These are phyloP conservation scores for Cyclanthera cordifolia DNA, from an alignment of 306 rosid genomes.

Conservation along the genomic window DNA sequence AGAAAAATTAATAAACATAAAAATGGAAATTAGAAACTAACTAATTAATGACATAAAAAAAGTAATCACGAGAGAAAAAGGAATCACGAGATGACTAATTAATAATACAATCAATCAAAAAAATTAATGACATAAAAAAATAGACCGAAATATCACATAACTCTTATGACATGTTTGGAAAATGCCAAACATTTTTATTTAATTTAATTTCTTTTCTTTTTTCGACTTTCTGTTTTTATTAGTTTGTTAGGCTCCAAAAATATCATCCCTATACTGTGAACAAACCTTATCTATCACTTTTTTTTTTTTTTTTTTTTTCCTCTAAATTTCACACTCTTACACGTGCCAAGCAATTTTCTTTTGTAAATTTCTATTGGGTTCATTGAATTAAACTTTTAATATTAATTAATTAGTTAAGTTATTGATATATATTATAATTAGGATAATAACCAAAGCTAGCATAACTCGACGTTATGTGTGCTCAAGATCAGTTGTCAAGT, in stretches of 20 bases:
- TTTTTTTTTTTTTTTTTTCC: background rate
- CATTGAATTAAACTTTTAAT: slow-evolving; percentile 1
- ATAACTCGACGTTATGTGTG: no score
- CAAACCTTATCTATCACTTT: background rate
- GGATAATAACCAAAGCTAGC: no score
- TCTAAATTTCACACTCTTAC: background rate
- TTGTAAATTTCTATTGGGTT: background rate
- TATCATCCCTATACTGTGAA: slow-evolving; percentile 5
- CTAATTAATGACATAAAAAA: background rate
- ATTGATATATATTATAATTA: no score
- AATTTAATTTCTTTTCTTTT: background rate
- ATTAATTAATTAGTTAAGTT: no score
- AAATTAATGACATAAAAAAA: slow-evolving; percentile 5
- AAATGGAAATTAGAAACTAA: background rate
- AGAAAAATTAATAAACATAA: background rate
- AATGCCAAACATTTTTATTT: background rate
- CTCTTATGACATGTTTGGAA: slow-evolving; percentile 11
- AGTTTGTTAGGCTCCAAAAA: background rate
- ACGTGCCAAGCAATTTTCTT: background rate
- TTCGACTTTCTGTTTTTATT: background rate
- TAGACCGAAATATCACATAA: background rate
- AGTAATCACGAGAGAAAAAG: background rate
- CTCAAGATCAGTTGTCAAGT: no score
- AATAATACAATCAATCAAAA: background rate
- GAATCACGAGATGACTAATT: background rate